These are phyloP conservation scores for Ceraceosorus bombacis DNA, from an alignment of 1,284 basidiomycete species.

Conservation along the genomic window DNA sequence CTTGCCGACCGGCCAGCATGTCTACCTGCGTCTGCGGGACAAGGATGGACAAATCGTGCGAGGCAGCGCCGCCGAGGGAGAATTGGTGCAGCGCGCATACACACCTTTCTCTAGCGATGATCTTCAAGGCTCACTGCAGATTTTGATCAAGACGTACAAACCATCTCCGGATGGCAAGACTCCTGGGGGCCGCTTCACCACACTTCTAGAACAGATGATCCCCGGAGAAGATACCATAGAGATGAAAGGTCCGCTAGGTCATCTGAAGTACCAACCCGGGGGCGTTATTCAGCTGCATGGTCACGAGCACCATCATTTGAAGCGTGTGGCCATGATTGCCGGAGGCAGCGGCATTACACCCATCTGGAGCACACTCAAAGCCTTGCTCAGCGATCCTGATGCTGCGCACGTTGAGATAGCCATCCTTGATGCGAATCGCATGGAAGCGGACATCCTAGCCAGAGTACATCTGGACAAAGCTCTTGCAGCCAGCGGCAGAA, in stretches of 20 bases:
- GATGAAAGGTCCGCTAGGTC: slow-evolving; percentile 61
- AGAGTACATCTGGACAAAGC: slow-evolving; percentile 55
- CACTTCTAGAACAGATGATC: slow-evolving; percentile 54
- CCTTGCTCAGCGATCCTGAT: slow-evolving; percentile 52
- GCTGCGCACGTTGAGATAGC: slow-evolving; percentile 53
- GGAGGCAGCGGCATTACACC: slow-evolving; percentile 62
- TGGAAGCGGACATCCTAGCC: slow-evolving; percentile 55
- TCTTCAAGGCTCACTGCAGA: slow-evolving; percentile 54
- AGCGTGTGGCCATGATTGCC: slow-evolving; percentile 58
- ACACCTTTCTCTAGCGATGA: slow-evolving; percentile 57
- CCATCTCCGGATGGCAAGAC: slow-evolving; percentile 50
- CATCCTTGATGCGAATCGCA: slow-evolving; percentile 57
- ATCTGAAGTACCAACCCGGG: slow-evolving; percentile 57
- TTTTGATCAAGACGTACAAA: slow-evolving; percentile 57
- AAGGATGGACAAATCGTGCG: slow-evolving; percentile 13
- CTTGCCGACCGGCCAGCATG: slow-evolving; percentile 61
- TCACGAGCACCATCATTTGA: slow-evolving; percentile 46
- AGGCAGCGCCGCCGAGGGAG: slow-evolving; percentile 36
- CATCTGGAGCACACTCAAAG: slow-evolving; percentile 48
- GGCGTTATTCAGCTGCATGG: slow-evolving; percentile 52
- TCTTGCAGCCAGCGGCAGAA: slow-evolving; percentile 42
- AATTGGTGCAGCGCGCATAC: slow-evolving; percentile 60
- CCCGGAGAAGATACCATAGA: slow-evolving; percentile 56
- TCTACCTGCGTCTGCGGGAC: slow-evolving; percentile 48
- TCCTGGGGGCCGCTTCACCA: slow-evolving; percentile 57